Conservation (phyloP, 179 eudicot species). For the Patellifolia procumbens region DNA sequence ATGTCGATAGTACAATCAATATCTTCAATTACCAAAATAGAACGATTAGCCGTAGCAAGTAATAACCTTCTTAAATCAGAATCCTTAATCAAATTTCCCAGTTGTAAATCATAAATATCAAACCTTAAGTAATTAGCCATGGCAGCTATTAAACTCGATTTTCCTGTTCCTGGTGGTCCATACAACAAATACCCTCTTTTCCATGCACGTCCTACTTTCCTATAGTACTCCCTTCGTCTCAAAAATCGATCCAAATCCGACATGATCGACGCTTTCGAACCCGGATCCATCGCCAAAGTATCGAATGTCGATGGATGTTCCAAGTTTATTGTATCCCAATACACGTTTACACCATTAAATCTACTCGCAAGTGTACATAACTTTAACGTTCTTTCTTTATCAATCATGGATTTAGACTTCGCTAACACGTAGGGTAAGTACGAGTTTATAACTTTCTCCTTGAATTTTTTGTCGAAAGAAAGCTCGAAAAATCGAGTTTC, state of each 20-base stretch:
- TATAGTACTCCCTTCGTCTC: constrained; percentile 27
- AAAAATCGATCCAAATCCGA: constrained; percentile 36
- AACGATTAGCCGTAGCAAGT: constrained; percentile 34
- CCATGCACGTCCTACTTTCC: constrained; percentile 43
- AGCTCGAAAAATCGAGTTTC: constrained; percentile 42
- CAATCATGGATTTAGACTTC: constrained; percentile 28
- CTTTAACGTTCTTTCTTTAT: constrained; percentile 28
- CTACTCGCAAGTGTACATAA: constrained; percentile 29
- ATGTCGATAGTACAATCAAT: constrained; percentile 37
- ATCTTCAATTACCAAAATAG: constrained; percentile 39
- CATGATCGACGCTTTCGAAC: constrained; percentile 8
- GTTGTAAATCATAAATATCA: constrained; percentile 45
- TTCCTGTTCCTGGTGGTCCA: constrained; percentile 49
- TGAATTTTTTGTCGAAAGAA: constrained; percentile 34
- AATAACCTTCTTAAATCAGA: constrained; percentile 36
- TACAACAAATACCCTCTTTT: constrained; percentile 41
- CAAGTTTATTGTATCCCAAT: constrained; percentile 31
- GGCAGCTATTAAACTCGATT: constrained; percentile 44
- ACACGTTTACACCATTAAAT: constrained; percentile 12
- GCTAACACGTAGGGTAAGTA: constrained; percentile 38
- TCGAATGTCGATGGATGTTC: constrained; percentile 39
- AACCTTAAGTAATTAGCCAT: constrained; percentile 45
- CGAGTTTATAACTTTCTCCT: constrained; percentile 25
- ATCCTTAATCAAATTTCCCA: constrained; percentile 31
- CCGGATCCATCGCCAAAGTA: constrained; percentile 34